Base-by-base conservation (phyloP, 768 basidiomycete species). In the Kwoniella sp. region DNA sequence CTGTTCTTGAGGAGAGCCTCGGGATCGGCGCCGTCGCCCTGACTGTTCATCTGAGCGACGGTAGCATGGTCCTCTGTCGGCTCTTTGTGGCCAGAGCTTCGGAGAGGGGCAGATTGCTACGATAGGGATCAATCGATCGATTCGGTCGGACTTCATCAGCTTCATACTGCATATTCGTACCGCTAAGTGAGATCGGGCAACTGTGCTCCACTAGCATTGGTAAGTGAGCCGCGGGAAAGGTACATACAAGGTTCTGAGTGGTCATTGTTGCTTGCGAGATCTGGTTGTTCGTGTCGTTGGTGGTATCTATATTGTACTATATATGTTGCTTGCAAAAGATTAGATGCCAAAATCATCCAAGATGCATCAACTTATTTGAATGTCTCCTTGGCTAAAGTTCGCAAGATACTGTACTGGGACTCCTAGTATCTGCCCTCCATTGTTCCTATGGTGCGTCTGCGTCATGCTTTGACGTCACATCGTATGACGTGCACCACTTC, bases 71-170 rank as follows among this genome's bases (percentile, higher is more conserved):
- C 70, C 23, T 62, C 66, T 4, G 70, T 71, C 29, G 70, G 55
- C 37, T 71, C 66, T 50, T 71, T 71, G 63, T 71, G 70, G 48
- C 70, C 70, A 26, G 70, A 71, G 29, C 60, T 59, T 23, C 67
- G 63, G 55, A 61, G 56, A 7, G 63, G 58, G 30, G 50, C 62
- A 17, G 65, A 63, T 66, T 71, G 53, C 69, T 70, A 48, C 2
- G 11, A 51, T 7, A 8, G 25, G 20, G 7, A 26, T 38, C 15
- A 48, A 12, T n/a, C n/a, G n/a, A n/a, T n/a, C n/a, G n/a, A n/a
- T n/a, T n/a, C n/a, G n/a, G 20, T 20, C 41, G 41, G 34, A 37
- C 13, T 37, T 45, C 41, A 45, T 17, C 17, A n/a, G n/a, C n/a
- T n/a, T n/a, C n/a, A n/a, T n/a, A n/a, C n/a, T n/a, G n/a, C n/a